Evolutionary conservation across 306 rosid species (phyloP).

Genomic region (Quillaja saponaria): DNA sequence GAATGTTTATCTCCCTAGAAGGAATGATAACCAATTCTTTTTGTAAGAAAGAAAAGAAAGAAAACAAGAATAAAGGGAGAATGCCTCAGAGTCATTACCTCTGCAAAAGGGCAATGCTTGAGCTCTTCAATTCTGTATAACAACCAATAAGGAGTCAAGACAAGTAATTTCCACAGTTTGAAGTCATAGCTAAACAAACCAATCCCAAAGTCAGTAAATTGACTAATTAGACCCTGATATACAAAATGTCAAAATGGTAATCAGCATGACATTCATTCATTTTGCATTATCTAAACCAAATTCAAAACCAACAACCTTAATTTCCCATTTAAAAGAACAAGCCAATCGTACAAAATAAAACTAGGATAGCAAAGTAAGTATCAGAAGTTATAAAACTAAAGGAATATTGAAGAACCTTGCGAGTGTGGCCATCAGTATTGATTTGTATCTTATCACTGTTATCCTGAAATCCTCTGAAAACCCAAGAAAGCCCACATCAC

Average conservation of each 20-base stretch:
- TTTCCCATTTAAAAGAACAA: constrained; percentile 19
- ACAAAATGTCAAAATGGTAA: neutral
- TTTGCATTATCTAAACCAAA: constrained; percentile 12
- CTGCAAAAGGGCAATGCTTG: constrained; percentile 69
- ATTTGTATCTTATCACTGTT: constrained; percentile 60
- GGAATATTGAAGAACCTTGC: constrained; percentile 49
- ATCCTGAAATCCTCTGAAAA: constrained; percentile 66
- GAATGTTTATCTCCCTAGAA: neutral
- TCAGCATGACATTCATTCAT: neutral
- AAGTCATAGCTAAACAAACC: neutral
- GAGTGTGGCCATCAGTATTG: constrained; percentile 64
- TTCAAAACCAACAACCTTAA: constrained; percentile 14
- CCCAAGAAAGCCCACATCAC: constrained; percentile 12
- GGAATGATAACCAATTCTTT: constrained; percentile 2
- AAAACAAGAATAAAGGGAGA: too few species aligned
- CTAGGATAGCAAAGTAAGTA: too few species aligned
- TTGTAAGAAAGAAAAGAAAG: neutral
- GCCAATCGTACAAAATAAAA: neutral
- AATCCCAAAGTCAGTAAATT: constrained; percentile 14
- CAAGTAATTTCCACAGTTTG: constrained; percentile 17
- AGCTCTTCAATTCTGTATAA: constrained; percentile 96
- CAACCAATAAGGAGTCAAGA: too few species aligned
- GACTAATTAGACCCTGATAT: neutral
- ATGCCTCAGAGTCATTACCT: constrained; percentile 54
- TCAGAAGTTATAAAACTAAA: neutral